Conservation (phyloP, 805 yeast genomes). For the Tetrapisispora taiwanensis region DNA sequence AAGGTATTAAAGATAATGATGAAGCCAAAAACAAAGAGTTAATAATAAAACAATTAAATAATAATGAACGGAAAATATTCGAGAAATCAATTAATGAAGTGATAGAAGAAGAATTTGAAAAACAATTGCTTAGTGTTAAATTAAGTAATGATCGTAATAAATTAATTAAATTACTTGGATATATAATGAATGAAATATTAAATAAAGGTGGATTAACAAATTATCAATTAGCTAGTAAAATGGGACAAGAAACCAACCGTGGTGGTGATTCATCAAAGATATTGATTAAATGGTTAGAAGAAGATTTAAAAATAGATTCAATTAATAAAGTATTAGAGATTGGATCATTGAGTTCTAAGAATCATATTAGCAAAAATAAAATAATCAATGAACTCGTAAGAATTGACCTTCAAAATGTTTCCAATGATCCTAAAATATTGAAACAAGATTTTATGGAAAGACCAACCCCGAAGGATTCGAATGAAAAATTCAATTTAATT, state of each 20-base stretch:
- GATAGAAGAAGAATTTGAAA: conserved; percentile 7
- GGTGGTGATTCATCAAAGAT: conserved; percentile 91
- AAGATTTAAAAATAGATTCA: conserved; percentile 13
- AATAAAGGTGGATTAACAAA: conserved; percentile 65
- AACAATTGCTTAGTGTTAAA: conserved; percentile 5
- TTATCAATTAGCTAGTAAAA: conserved; percentile 77
- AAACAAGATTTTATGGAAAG: conserved; percentile 82
- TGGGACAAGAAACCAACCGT: conserved; percentile 66
- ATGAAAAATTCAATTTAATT: conserved; percentile 49
- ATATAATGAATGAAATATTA: conserved; percentile 51
- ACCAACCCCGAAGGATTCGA: conserved; percentile 40
- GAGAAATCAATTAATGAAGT: neutral
- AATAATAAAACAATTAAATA: conserved; percentile 8
- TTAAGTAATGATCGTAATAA: conserved; percentile 12
- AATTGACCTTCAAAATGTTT: conserved; percentile 69
- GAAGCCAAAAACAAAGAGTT: conserved; percentile 16
- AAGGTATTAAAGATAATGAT: conserved; percentile 8
- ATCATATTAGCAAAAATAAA: conserved; percentile 52
- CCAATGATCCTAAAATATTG: conserved; percentile 50
- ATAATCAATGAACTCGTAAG: conserved; percentile 44
- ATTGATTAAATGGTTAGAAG: conserved; percentile 61
- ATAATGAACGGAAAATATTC: neutral
- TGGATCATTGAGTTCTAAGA: conserved; percentile 66
- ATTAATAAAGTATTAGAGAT: conserved; percentile 58
- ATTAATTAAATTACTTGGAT: conserved; percentile 32